phyloP scores from a whole-genome alignment of 2,329 filamentous ascomycete species.

The Penicillium olsonii region DNA sequence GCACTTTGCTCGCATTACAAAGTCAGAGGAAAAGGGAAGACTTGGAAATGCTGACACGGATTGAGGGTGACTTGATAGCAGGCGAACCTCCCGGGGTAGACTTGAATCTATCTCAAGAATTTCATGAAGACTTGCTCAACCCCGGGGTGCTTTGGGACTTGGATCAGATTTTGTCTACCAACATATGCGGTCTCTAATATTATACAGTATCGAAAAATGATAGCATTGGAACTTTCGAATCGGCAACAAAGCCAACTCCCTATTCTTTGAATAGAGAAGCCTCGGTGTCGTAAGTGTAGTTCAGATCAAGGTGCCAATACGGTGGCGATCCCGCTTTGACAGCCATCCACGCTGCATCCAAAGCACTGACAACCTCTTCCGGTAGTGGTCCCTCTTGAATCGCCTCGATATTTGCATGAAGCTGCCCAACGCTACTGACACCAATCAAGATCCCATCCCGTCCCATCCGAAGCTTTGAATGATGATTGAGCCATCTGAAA shows the following conservation, averaged over 20 bases:
- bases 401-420: neutral
- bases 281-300: conserved; percentile 4
- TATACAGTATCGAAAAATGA: too few relatives aligned
- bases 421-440: neutral
- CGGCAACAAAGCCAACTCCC: neutral
- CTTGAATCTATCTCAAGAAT: neutral
- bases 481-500: conserved; percentile 6
- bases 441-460: conserved; percentile 4
- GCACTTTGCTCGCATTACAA: neutral
- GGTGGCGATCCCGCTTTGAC: neutral
- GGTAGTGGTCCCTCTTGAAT: neutral
- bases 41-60: neutral
- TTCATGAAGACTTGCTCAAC: neutral
- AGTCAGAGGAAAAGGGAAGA: neutral
- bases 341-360: conserved; percentile 2
- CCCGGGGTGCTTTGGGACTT: neutral
- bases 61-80: neutral
- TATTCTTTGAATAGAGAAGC: neutral
- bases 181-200: neutral
- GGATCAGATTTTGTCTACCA: neutral
- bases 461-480: neutral
- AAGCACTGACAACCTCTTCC: neutral
- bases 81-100: neutral
- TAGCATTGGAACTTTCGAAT: too few relatives aligned
- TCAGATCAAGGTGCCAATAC: conserved; percentile 7